Evolutionary conservation across 257 asterid genomes (phyloP).

Genomic region (Voacanga thouarsii): DNA sequence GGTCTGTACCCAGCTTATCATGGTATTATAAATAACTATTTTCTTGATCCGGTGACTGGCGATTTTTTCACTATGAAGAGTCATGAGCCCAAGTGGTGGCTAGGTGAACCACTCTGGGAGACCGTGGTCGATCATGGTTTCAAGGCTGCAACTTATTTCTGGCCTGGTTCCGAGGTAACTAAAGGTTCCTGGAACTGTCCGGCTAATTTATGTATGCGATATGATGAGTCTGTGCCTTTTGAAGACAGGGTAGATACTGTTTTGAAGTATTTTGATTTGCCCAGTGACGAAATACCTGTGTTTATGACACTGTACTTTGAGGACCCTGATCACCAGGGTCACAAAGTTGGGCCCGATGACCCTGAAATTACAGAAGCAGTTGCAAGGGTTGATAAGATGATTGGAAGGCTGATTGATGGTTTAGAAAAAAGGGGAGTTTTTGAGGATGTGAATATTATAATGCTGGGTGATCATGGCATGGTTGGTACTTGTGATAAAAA

Average conservation of each 20-base stretch:
- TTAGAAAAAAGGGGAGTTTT: conserved; percentile 52
- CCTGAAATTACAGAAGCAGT: conserved; percentile 52
- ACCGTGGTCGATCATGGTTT: conserved; percentile 51
- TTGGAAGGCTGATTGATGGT: conserved; percentile 53
- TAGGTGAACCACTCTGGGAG: conserved; percentile 77
- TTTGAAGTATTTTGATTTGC: conserved; percentile 33
- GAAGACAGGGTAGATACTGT: conserved; percentile 52
- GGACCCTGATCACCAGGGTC: conserved; percentile 74
- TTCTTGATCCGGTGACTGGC: conserved; percentile 44
- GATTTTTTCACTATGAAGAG: conserved; percentile 43
- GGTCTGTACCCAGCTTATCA: conserved; percentile 67
- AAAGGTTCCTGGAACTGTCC: conserved; percentile 63
- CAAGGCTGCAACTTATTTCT: conserved; percentile 57
- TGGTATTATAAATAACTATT: conserved; percentile 54
- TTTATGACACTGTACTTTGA: conserved; percentile 61
- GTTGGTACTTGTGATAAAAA: conserved; percentile 66
- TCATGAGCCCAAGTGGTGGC: conserved; percentile 67
- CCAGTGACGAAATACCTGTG: conserved; percentile 49
- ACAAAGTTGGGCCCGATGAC: conserved; percentile 54
- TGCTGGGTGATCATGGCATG: conserved; percentile 80
- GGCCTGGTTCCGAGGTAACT: conserved; percentile 73
- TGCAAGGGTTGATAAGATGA: conserved; percentile 34
- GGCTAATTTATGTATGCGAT: conserved; percentile 34
- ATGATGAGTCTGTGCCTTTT: conserved; percentile 52
- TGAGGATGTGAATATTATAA: conserved; percentile 51